phyloP scores from a whole-genome alignment of 2,329 filamentous ascomycete genomes.

The Akanthomyces dipterigenus region DNA sequence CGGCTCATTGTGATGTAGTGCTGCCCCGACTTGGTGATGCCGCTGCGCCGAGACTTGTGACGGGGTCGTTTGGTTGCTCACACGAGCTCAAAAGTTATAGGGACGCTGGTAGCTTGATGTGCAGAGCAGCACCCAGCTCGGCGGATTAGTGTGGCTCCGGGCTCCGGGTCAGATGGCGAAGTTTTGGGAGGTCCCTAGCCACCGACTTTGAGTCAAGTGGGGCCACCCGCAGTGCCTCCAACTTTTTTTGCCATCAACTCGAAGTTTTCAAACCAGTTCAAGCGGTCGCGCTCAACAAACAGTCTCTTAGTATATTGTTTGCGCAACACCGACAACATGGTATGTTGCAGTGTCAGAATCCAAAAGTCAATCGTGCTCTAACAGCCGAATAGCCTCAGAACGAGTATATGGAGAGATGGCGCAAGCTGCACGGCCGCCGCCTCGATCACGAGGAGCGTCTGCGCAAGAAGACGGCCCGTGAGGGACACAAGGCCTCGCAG shows the following conservation, averaged over 20 bases:
- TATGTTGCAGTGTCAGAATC: conserved; percentile 16
- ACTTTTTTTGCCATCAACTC: conserved; percentile 15
- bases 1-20: conserved; percentile 39
- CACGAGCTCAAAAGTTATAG: conserved; percentile 11
- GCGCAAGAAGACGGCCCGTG: conserved; percentile 81
- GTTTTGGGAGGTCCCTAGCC: conserved; percentile 12
- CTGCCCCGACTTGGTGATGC: conserved; percentile 20
- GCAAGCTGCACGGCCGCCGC: conserved; percentile 42
- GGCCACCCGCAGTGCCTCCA: conserved; percentile 16
- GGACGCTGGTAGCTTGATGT: conserved; percentile 8
- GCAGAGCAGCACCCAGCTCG: background rate
- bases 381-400: conserved; percentile 61
- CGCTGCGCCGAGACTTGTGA: conserved; percentile 9
- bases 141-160: conserved; percentile 31
- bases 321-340: conserved; percentile 27
- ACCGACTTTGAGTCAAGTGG: conserved; percentile 10
- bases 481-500: conserved; percentile 79
- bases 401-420: conserved; percentile 62
- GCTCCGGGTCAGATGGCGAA: conserved; percentile 18
- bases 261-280: conserved; percentile 20
- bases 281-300: conserved; percentile 6
- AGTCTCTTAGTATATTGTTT: conserved; percentile 15
- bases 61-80: conserved; percentile 15
- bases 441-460: conserved; percentile 80
- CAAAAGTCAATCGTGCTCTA: background rate